Base-by-base conservation (phyloP, 2,329 filamentous ascomycete genomes). In the Dryadomyces quercivorus region DNA sequence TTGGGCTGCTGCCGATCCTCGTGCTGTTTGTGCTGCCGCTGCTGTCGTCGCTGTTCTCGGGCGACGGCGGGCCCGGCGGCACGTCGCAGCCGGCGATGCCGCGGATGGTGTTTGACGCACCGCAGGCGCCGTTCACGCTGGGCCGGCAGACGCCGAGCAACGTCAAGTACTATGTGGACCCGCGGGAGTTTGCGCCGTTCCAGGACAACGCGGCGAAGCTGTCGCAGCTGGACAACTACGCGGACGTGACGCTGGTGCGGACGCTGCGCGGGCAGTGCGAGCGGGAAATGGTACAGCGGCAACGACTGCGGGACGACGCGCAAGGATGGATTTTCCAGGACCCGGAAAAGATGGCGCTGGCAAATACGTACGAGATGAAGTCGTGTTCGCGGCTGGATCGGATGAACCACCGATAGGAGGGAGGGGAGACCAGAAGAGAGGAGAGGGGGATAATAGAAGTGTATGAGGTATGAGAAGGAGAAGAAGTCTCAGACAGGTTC, bases 271-370 rank as follows among this genome's bases (percentile, higher is more conserved):
- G 76, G 55, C 77, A 85, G 64, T 98, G 93, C 70, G 85, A 92
- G 59, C 74, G 74, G 54, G 91, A 98, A 71, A 72, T 80, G 58
- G 70, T 77, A 50, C 72, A 78, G 52, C 78, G 84, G 67, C 77
- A 82, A 64, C 75, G 82, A 59, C 73, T 90, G 68, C 74, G 83
- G 58, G 82, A 95, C 59, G 84, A 88, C 50, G 90, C 91, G 0
- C 82, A 86, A 62, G 91, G 91, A 3, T 95, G 90, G 86, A 89
- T 95, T 64, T 90, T 82, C 67, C 81, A 83, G 54, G 89, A 96
- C 63, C 75, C 82, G 52, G 84, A 84, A 58, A 90, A 89, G 73
- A 81, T 95, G 81, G 79, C 84, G 58, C 69, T 81, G 56, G 91
- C 91, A 34, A 69, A 75, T 38, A 67, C 69, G 18, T 76, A 71